Percentiles rank a stretch among this genome's conserved stretches.
These are phyloP conservation scores for Kwoniella sp. DNA, from an alignment of 768 basidiomycete genomes.

Conservation along the genomic window DNA sequence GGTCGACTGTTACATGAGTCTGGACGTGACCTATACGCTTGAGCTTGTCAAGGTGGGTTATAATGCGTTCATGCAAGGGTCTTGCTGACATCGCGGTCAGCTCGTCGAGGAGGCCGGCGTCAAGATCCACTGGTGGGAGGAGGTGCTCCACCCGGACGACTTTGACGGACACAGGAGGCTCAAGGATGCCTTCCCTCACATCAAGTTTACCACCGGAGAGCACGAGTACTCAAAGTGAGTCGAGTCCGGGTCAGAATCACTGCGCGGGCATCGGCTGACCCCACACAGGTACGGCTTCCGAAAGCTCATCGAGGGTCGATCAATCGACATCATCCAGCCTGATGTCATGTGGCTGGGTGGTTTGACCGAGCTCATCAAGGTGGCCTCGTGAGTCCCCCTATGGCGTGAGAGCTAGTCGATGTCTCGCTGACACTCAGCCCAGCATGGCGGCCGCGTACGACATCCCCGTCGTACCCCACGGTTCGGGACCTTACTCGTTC, in stretches of 20 bases:
- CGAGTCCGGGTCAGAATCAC: slow-evolving; percentile 10
- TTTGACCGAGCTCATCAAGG: slow-evolving; percentile 51
- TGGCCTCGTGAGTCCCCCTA: slow-evolving; percentile 31
- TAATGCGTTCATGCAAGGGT: neutral
- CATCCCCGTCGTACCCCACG: slow-evolving; percentile 56
- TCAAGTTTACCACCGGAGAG: slow-evolving; percentile 53
- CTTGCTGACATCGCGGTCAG: neutral
- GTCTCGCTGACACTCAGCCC: no score
- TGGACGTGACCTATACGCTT: slow-evolving; percentile 47
- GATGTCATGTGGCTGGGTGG: slow-evolving; percentile 52
- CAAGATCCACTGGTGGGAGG: slow-evolving; percentile 53
- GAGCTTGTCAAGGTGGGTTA: slow-evolving; percentile 45
- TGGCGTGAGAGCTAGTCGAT: no score
- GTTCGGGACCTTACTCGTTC: slow-evolving; percentile 55
- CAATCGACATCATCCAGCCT: slow-evolving; percentile 52
- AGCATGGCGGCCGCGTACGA: slow-evolving; percentile 54
- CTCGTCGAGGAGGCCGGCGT: slow-evolving; percentile 48
- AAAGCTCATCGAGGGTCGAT: slow-evolving; percentile 51
- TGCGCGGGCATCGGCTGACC: neutral
- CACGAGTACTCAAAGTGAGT: slow-evolving; percentile 53
- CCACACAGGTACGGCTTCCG: slow-evolving; percentile 51
- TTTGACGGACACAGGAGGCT: slow-evolving; percentile 50
- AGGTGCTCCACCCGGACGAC: slow-evolving; percentile 51
- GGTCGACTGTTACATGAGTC: slow-evolving; percentile 52
- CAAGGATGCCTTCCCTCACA: slow-evolving; percentile 48